phyloP scores from a whole-genome alignment of 495 filamentous ascomycete species.

The Clohesyomyces aquaticus region DNA sequence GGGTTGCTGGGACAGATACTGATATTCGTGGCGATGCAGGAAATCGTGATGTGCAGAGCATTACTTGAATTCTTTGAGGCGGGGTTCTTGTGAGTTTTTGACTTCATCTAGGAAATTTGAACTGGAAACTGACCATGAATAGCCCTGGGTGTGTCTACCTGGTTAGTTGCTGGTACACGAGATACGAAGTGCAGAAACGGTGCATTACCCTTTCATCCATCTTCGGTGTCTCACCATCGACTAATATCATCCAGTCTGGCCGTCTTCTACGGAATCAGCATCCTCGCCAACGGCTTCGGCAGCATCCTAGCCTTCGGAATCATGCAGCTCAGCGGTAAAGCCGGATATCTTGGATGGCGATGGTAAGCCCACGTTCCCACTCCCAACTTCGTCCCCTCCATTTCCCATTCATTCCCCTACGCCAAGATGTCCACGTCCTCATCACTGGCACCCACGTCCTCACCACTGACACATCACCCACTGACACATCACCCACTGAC shows the following conservation, averaged over 20 bases:
- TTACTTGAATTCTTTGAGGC: slow-evolving; percentile 62
- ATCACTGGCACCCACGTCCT: no score
- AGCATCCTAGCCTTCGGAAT: slow-evolving; percentile 65
- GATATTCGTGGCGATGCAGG: no score
- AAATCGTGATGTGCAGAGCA: slow-evolving; percentile 57
- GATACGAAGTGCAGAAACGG: slow-evolving; percentile 46
- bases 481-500: no score
- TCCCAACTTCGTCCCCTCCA: background rate
- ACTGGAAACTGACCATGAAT: slow-evolving; percentile 22
- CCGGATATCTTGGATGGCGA: slow-evolving; percentile 60
- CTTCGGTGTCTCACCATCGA: background rate
- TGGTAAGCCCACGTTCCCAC: slow-evolving; percentile 12
- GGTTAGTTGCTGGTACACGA: slow-evolving; percentile 64
- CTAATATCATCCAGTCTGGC: slow-evolving; percentile 49
- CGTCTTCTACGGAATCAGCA: no score
- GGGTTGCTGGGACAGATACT: no score
- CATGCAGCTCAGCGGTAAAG: slow-evolving; percentile 30
- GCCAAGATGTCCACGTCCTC: no score
- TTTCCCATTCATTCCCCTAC: no score
- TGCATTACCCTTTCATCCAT: background rate
- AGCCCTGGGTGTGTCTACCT: slow-evolving; percentile 62
- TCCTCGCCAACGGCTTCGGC: slow-evolving; percentile 61
- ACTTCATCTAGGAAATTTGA: background rate
- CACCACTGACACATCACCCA: no score
- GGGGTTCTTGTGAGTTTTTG: no score